phyloP scores from a whole-genome alignment of 2,329 filamentous ascomycete species.

The Colletotrichum musae region DNA sequence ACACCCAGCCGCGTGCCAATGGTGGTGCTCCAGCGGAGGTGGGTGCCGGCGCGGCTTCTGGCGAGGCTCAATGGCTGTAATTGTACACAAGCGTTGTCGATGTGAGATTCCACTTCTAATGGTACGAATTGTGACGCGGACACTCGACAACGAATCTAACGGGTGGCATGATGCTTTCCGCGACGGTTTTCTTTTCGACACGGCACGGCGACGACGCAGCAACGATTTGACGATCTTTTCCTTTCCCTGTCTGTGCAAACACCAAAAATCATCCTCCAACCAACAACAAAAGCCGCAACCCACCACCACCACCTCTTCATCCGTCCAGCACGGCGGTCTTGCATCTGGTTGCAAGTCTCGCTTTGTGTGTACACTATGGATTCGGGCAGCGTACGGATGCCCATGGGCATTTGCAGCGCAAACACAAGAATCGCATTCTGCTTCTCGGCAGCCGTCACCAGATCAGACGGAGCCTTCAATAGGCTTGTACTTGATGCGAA shows the following conservation, averaged over 20 bases:
- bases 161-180: slow-evolving; percentile 41
- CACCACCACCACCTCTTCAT: slow-evolving; percentile 37
- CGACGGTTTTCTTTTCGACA: slow-evolving; percentile 46
- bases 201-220: slow-evolving; percentile 54
- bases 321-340: slow-evolving; percentile 48
- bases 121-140: slow-evolving; percentile 36
- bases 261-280: slow-evolving; percentile 33
- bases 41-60: slow-evolving; percentile 48
- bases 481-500: slow-evolving; percentile 42
- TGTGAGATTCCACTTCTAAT: slow-evolving; percentile 20
- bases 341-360: slow-evolving; percentile 47
- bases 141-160: slow-evolving; percentile 41
- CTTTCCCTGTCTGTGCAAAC: slow-evolving; percentile 50
- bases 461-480: slow-evolving; percentile 38
- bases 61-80: slow-evolving; percentile 59
- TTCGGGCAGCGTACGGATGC: slow-evolving; percentile 36
- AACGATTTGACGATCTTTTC: slow-evolving; percentile 59
- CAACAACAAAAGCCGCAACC: slow-evolving; percentile 30
- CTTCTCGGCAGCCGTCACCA: slow-evolving; percentile 42
- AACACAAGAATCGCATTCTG: slow-evolving; percentile 41
- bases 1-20: slow-evolving; percentile 28
- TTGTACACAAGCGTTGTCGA: slow-evolving; percentile 36
- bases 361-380: slow-evolving; percentile 43
- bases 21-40: slow-evolving; percentile 32
- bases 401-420: slow-evolving; percentile 38